phyloP scores from a whole-genome alignment of 805 yeast genomes.

The Wickerhamiella sorbophila region DNA sequence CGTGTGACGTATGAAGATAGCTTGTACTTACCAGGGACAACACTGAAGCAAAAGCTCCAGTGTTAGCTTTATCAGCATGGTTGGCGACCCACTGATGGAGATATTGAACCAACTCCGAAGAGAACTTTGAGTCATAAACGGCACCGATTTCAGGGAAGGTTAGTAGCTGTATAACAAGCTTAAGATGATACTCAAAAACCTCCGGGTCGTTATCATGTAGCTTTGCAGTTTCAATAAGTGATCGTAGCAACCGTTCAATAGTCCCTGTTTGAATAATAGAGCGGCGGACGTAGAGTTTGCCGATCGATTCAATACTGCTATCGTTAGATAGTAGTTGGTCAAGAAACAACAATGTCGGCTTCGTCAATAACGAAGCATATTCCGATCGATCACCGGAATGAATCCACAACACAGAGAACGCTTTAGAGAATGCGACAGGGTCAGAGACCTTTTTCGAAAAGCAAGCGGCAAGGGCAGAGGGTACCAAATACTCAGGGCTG shows the following conservation, averaged over 20 bases:
- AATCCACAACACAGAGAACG: constrained; percentile 59
- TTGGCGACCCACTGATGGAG: constrained; percentile 13
- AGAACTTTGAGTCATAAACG: constrained; percentile 7
- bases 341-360: constrained; percentile 53
- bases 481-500: constrained; percentile 41
- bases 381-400: constrained; percentile 42
- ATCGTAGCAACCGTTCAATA: constrained; percentile 44
- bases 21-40: constrained; percentile 12
- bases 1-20: constrained; percentile 6
- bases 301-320: constrained; percentile 2
- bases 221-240: constrained; percentile 30
- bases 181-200: constrained; percentile 47
- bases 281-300: constrained; percentile 3
- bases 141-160: constrained; percentile 6
- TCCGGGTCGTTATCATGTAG: constrained; percentile 42
- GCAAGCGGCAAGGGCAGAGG: constrained; percentile 53
- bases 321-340: constrained; percentile 33
- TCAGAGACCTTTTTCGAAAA: constrained; percentile 29
- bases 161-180: constrained; percentile 39
- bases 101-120: constrained; percentile 7
- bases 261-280: constrained; percentile 31
- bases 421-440: constrained; percentile 33
- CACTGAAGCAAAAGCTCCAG: constrained; percentile 3
- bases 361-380: constrained; percentile 34
- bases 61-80: background rate